Percentiles rank a stretch among this genome's conserved stretches.
phyloP scores from a whole-genome alignment of 768 basidiomycete genomes.

The Russula sp. region DNA sequence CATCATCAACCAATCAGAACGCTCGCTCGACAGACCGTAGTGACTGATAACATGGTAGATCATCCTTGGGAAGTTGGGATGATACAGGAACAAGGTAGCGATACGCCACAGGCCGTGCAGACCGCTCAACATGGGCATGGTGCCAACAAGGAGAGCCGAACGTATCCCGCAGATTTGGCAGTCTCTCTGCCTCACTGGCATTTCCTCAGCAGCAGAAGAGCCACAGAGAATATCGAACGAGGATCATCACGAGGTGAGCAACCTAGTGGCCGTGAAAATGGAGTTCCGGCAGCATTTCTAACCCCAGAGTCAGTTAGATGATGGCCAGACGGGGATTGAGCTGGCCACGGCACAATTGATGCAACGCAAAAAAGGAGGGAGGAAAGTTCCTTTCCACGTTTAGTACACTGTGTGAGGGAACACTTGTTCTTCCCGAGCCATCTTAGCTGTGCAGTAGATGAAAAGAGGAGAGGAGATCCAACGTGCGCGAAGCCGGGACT shows the following conservation, averaged over 20 bases:
- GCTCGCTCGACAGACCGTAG: too few relatives aligned
- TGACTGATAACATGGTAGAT: too few relatives aligned
- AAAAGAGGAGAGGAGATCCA: not conserved
- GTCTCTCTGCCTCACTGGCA: not conserved
- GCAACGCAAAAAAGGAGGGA: not conserved
- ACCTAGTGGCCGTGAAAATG: not conserved
- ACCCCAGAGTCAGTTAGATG: not conserved
- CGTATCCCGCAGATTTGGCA: not conserved
- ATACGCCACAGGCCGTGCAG: too few relatives aligned
- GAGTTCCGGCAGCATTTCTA: not conserved
- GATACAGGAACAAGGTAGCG: too few relatives aligned
- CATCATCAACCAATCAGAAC: too few relatives aligned
- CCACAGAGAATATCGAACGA: not conserved
- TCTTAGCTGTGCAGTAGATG: not conserved
- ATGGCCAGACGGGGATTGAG: not conserved
- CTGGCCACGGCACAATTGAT: not conserved
- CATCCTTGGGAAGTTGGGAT: too few relatives aligned
- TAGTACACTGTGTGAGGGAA: too few relatives aligned
- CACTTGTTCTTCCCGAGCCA: too few relatives aligned
- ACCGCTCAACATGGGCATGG: too few relatives aligned
- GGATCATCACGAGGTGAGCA: not conserved
- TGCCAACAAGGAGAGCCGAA: not conserved
- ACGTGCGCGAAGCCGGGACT: not conserved
- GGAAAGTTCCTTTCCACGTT: not conserved
- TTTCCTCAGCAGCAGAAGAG: not conserved